Base-by-base conservation (phyloP, 257 asterid genomes). In the Nicotiana tabacum region DNA sequence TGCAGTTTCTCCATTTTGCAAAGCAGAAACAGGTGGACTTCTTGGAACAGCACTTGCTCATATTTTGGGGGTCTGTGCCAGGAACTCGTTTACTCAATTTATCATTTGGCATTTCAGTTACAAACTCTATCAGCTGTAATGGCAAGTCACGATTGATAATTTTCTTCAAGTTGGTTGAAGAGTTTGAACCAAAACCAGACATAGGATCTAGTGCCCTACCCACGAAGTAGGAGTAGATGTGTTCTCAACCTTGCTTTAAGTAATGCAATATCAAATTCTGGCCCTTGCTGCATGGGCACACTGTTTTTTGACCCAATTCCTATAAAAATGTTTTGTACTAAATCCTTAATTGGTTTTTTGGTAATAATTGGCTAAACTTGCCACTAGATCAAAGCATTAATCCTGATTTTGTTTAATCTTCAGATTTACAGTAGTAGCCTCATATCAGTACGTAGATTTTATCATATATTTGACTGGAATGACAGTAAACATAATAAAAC, bases 171-270 rank as follows among this genome's bases (percentile, higher is more conserved):
- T 21, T 4, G 9, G 61, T 56, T 56, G 61, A 56, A 56, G 61
- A 56, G 61, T 4, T 56, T 56, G 61, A 39, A 88, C 81, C 9
- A 82, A 82, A 8, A 88, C 66, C 92, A 55, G 95, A 95, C 76
- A 91, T 84, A 57, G 94, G 69, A 72, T 57, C 84, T 65, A 90
- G 33, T 72, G 89, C 90, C 83, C 91, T 21, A 21, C 21, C 21
- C 21, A 83, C 61, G 97, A 90, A 85, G 91, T 86, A 85, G 89
- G 84, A 65, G 90, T 88, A 88, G 90, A 90, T 62, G 94, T 89
- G 80, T 92, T 94, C 74, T 92, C 97, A 55, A 92, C 92, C 78
- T 29, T 29, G 30, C 30, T 29, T 29, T 29, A 29, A 29, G 30
- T 29, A 29, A 29, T 29, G 30, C 30, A 29, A 29, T 29, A 29